Evolutionary conservation across 331 rosid species (phyloP).

Genomic region (Arachis monticola): DNA sequence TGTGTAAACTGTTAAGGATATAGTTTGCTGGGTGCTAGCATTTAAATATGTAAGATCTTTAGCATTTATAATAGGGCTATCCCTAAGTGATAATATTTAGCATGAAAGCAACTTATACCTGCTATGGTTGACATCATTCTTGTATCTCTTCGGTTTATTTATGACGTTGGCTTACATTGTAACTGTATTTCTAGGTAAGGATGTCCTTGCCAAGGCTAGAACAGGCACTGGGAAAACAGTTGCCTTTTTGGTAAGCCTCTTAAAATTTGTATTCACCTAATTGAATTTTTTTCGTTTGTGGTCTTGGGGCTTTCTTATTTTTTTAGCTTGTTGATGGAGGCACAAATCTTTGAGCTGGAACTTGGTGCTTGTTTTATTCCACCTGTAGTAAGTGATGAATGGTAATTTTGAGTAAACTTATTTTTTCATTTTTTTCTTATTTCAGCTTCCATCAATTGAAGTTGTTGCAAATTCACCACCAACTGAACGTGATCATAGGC

Average conservation of each 20-base stretch:
- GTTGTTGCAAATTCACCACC: conserved; percentile 72
- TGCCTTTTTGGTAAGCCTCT: conserved; percentile 87
- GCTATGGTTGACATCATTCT: conserved; percentile 23
- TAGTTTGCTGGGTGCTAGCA: not conserved
- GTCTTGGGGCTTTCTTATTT: no score
- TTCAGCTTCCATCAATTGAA: conserved; percentile 98
- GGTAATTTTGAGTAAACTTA: conserved; percentile 40
- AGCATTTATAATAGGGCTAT: conserved; percentile 14
- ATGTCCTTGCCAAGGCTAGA: conserved; percentile 95
- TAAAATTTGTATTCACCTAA: conserved; percentile 15
- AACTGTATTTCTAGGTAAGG: conserved; percentile 71
- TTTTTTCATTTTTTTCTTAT: conserved; percentile 31
- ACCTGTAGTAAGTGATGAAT: conserved; percentile 23
- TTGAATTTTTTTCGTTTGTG: conserved; percentile 1
- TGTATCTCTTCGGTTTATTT: conserved; percentile 26
- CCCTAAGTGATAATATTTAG: conserved; percentile 5
- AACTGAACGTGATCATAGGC: conserved; percentile 62
- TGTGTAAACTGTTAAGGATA: not conserved
- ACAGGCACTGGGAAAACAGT: conserved; percentile 99
- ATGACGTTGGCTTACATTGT: conserved; percentile 33
- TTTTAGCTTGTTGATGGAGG: not conserved
- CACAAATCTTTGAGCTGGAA: conserved; percentile 6
- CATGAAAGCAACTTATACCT: not conserved
- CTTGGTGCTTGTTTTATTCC: conserved; percentile 19
- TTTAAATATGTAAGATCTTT: conserved; percentile 9